phyloP scores from a whole-genome alignment of 163 green algal genomes.

The Chlorella variabilis region DNA sequence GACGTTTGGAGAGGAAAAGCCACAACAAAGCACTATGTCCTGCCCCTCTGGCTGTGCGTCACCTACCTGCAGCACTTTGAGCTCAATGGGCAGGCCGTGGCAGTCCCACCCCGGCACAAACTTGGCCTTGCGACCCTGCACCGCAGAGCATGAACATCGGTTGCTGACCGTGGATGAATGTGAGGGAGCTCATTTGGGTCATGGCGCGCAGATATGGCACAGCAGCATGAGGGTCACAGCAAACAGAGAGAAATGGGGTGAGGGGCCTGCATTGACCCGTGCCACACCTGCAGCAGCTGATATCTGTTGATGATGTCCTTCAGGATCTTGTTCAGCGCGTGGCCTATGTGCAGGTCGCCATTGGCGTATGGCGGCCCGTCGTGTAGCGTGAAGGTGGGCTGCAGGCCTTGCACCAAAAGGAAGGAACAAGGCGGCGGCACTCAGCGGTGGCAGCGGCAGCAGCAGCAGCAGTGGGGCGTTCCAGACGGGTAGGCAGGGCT shows the following conservation, averaged over 20 bases:
- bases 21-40: background rate
- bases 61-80: slow-evolving; percentile 88
- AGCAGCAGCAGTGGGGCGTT: too few relatives aligned
- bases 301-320: slow-evolving; percentile 84
- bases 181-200: too few relatives aligned
- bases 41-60: too few relatives aligned
- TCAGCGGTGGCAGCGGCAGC: too few relatives aligned
- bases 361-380: slow-evolving; percentile 99
- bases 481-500: too few relatives aligned
- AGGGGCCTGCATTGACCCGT: too few relatives aligned
- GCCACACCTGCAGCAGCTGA: slow-evolving; percentile 85
- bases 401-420: background rate
- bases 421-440: background rate
- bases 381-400: slow-evolving; percentile 94
- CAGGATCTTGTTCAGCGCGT: slow-evolving; percentile 97
- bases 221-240: too few relatives aligned
- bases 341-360: slow-evolving; percentile 98
- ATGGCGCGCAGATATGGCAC: too few relatives aligned
- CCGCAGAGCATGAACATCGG: background rate
- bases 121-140: slow-evolving; percentile 45
- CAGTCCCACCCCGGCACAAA: slow-evolving; percentile 98
- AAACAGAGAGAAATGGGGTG: too few relatives aligned
- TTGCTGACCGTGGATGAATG: background rate
- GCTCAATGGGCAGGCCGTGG: slow-evolving; percentile 98
- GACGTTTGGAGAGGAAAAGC: too few relatives aligned